Percentiles rank a stretch among this genome's conserved stretches.
Evolutionary conservation across 768 basidiomycete species (phyloP).

Genomic region (Rhodotorula graminis): DNA sequence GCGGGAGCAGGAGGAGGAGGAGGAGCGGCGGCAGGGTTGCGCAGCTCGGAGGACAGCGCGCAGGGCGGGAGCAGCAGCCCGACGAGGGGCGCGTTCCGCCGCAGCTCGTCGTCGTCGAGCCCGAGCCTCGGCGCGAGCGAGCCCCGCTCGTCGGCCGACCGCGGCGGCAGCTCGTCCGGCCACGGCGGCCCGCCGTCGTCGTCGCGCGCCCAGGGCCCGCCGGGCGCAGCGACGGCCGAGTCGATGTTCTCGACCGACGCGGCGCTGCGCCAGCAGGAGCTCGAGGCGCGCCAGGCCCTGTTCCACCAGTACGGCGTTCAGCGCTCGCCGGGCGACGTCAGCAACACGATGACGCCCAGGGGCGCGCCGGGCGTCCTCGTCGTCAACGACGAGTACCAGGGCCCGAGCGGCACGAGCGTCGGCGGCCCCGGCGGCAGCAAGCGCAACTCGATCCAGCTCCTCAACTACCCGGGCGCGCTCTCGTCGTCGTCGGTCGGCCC

Average conservation of each 20-base stretch:
- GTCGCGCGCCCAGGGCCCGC: too few relatives aligned
- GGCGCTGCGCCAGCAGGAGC: conserved; percentile 42
- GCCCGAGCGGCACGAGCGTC: too few relatives aligned
- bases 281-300: conserved; percentile 43
- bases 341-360: conserved; percentile 40
- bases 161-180: background rate
- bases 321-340: conserved; percentile 39
- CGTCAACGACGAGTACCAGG: background rate
- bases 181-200: background rate
- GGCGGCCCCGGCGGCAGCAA: background rate
- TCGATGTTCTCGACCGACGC: conserved; percentile 40
- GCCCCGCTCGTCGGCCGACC: conserved; percentile 17
- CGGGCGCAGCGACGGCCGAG: conserved; percentile 35
- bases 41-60: conserved; percentile 36
- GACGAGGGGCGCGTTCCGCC: background rate
- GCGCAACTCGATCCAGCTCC: conserved; percentile 25
- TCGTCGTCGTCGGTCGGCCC: background rate
- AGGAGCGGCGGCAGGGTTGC: conserved; percentile 16
- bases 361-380: background rate
- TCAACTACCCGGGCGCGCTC: conserved; percentile 4
- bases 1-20: background rate
- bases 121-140: background rate
- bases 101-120: conserved; percentile 9
- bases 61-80: background rate
- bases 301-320: conserved; percentile 43